Base-by-base conservation (phyloP, 73 alveolate species). In the Paramecium octaurelia region DNA sequence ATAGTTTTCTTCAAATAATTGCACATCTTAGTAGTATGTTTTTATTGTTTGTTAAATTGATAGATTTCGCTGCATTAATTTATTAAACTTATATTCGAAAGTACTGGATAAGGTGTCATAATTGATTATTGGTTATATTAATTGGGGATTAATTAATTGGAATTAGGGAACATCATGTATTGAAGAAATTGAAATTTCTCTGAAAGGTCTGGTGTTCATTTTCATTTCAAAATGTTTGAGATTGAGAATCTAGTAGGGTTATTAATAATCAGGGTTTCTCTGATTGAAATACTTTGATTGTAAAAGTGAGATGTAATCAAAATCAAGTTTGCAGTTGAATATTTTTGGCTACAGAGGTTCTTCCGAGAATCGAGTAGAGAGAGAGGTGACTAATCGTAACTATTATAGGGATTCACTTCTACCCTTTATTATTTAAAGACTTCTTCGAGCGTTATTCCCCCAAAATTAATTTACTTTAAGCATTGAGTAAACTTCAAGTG, bases 361-460 rank as follows among this genome's bases (percentile, higher is more conserved):
- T 12, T 73, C 87, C 1, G 60, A 34, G 11, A 36, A 18, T 43
- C 87, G 23, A 35, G 38, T 21, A 29, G 57, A 73, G 64, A 73
- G 36, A 43, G 59, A 73, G 59, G 36, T 35, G 7, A 64, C 84
- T 27, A 64, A 64, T 64, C 84, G 84, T 34, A 64, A 34, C 84
- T 73, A 73, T 36, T 14, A 73, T 73, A 36, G 59, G 38, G 59
- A 73, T 68, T 73, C 57, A 36, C 46, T 38, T 20, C 57, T 73
- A 73, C 87, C 59, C 87, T 73, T 43, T 73, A 40, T 21, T 36
- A 21, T 73, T 73, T 73, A 43, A 73, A 73, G 16, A 73, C 87
- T 40, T 73, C 87, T 40, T 73, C 57, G 20, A 73, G 87, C 16
- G 87, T 36, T 9, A 73, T 58, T 36, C 87, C 87, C n/a, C 87